Base-by-base conservation (phyloP, 352 stramenopile species). In the Ophiocytium majus region DNA sequence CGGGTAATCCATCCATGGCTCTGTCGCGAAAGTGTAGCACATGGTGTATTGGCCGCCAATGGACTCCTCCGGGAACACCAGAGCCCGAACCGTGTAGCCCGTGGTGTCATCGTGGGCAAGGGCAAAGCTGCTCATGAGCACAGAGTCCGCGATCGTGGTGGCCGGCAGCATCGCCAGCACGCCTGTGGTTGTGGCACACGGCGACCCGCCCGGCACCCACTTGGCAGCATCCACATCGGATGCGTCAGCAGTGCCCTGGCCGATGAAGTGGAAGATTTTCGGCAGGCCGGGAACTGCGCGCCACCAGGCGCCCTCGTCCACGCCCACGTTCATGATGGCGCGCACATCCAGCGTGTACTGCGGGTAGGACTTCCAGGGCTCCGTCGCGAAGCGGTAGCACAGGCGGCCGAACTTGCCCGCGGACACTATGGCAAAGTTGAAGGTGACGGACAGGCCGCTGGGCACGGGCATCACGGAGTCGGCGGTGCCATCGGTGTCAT, bases 1-100 rank as follows among this genome's bases (percentile, higher is more conserved):
- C 32, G 36, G 23, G 36, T 87, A 87, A 35, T 78, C 10, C 66
- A 85, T 83, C 28, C 79, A 87, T 14, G 83, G 79, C 37, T 87
- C 83, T 37, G 80, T 19, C 17, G 83, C 83, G 37, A 87, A 87
- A 1, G 83, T 80, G 50, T 87, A 87, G 43, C 83, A 87, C 83
- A 87, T 79, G 43, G 71, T 37, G 36, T 87, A 87, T 49, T 63
- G 79, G 63, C 79, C 80, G 36, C 79, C 83, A 78, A 87, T 76
- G 63, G 83, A 71, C 17, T 28, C 32, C 33, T 78, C 83, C 33
- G 83, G 83, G 28, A 87, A 87, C 31, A 50, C 76, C 35, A 87
- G 35, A 49, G 57, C 81, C 17, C 76, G 79, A 1, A 79, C 64
- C 23, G 83, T 87, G 64, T 80, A 86, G 35, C 83, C 83, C 23